Evolutionary conservation across 306 rosid genomes (phyloP), one percentile per base, ranked within the genome.

Genomic region (Senna siamea): DNA sequence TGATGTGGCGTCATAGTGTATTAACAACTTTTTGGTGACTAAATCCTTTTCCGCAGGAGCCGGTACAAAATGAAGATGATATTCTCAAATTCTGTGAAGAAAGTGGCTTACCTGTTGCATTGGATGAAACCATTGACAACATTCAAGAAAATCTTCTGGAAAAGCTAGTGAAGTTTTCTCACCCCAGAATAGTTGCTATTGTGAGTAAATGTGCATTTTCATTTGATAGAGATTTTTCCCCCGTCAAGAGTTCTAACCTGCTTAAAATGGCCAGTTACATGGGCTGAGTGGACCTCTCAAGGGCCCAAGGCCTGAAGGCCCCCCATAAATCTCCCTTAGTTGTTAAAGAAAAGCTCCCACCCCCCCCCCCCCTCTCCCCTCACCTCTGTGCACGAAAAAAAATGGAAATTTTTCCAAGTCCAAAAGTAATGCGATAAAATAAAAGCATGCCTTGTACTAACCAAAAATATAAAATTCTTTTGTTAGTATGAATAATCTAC

Each of bases 121-220:
- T 94, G 60, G 98, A 94, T 83, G 98, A 94, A 88, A 91, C 96
- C 59, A 63, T 94, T 40, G 96, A 84, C 63, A 22, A 34, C 66
- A 74, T 87, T 84, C 85, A 84, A 80, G 92, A 78, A 72, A 82
- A 89, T 83, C 92, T 79, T 53, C 79, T 91, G 47, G 70, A 85
- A 78, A 85, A 67, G 83, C 91, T 91, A 7, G 79, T 47, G 32
- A 94, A 91, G 78, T 94, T 89, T 79, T 60, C 77, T 78, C 95
- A 89, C 79, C 95, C 97, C 9, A 90, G 95, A 78, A 94, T 94
- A 79, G 91, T 87, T 70, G 96, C 96, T 66, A 61, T 87, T 68
- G 98, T 91, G 83, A 89, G 97, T 88, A 32, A 54, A 76, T 63
- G 59, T 71, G 22, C 48, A 55, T 74, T 72, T 69, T 58, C 34